phyloP scores from a whole-genome alignment of 768 basidiomycete species.

The Serendipita sp. region DNA sequence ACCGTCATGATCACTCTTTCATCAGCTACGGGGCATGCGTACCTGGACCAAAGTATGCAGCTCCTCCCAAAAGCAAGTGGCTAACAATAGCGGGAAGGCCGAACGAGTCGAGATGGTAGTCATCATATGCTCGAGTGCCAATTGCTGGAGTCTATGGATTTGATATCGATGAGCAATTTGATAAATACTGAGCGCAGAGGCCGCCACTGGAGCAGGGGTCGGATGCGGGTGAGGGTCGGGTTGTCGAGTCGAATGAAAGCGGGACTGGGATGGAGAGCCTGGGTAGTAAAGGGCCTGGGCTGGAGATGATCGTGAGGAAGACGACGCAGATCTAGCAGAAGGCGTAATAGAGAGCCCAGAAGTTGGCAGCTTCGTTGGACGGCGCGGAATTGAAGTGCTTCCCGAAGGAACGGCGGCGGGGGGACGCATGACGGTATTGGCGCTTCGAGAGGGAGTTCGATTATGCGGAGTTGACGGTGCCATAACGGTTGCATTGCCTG shows the following conservation, averaged over 20 bases:
- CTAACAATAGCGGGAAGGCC: slow-evolving; percentile 53
- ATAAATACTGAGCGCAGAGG: slow-evolving; percentile 60
- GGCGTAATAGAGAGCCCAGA: slow-evolving; percentile 24
- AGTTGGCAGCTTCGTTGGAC: slow-evolving; percentile 17
- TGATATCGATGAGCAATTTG: slow-evolving; percentile 62
- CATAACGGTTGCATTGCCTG: neutral
- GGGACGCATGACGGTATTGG: slow-evolving; percentile 1
- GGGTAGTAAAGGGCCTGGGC: neutral
- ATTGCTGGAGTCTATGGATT: slow-evolving; percentile 45
- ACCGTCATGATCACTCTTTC: slow-evolving; percentile 8
- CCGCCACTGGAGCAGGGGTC: slow-evolving; percentile 41
- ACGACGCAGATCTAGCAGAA: slow-evolving; percentile 19
- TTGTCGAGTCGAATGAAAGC: slow-evolving; percentile 15
- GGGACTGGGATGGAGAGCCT: slow-evolving; percentile 9
- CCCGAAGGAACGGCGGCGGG: neutral
- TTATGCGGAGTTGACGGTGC: neutral
- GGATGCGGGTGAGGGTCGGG: slow-evolving; percentile 58
- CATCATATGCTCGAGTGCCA: slow-evolving; percentile 62
- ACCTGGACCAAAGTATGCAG: slow-evolving; percentile 46
- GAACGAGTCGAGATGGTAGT: slow-evolving; percentile 46
- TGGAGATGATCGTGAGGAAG: slow-evolving; percentile 8
- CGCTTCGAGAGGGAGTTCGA: neutral
- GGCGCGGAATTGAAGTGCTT: neutral
- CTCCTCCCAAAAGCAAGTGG: slow-evolving; percentile 52
- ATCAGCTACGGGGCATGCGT: slow-evolving; percentile 11